Percentiles rank a stretch among this genome's conserved stretches.
Conservation (phyloP, 345 rosid species). For the Garcia nutans region DNA sequence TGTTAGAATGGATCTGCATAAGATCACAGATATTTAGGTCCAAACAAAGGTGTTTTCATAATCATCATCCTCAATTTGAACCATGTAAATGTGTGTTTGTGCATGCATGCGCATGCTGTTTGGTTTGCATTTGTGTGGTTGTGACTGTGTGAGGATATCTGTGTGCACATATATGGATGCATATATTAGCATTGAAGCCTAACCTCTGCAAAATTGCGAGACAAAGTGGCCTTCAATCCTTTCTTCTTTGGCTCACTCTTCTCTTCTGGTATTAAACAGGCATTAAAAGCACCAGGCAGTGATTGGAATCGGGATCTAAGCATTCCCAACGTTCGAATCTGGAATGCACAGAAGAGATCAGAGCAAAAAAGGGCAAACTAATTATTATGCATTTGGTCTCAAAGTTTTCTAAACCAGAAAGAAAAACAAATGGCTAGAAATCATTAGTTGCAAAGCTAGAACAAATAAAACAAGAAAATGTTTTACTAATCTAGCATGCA, state of each 20-base stretch:
- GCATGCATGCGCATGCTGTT: background rate
- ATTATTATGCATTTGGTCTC: background rate
- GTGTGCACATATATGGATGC: no score
- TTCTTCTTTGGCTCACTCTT: slow-evolving; percentile 60
- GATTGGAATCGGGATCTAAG: slow-evolving; percentile 92
- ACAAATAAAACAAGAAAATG: no score
- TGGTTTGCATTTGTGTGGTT: background rate
- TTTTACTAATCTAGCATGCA: no score
- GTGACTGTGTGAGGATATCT: no score
- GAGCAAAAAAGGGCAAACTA: background rate
- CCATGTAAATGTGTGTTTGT: no score
- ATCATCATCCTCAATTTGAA: no score
- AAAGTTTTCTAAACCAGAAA: background rate
- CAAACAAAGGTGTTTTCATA: background rate
- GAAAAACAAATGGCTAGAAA: background rate
- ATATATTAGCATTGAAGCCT: slow-evolving; percentile 1
- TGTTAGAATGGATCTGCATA: slow-evolving; percentile 54
- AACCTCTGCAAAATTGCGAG: slow-evolving; percentile 59
- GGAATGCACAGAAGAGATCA: slow-evolving; percentile 23
- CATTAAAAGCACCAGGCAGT: slow-evolving; percentile 90
- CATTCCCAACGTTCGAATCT: slow-evolving; percentile 99
- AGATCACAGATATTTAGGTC: slow-evolving; percentile 15
- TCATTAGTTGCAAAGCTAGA: background rate
- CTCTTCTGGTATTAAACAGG: slow-evolving; percentile 71
- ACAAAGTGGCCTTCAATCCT: slow-evolving; percentile 65